Evolutionary conservation across 2,329 filamentous ascomycete species (phyloP), one percentile per base, ranked within the genome.

Genomic region (Hypoxylon sp.): DNA sequence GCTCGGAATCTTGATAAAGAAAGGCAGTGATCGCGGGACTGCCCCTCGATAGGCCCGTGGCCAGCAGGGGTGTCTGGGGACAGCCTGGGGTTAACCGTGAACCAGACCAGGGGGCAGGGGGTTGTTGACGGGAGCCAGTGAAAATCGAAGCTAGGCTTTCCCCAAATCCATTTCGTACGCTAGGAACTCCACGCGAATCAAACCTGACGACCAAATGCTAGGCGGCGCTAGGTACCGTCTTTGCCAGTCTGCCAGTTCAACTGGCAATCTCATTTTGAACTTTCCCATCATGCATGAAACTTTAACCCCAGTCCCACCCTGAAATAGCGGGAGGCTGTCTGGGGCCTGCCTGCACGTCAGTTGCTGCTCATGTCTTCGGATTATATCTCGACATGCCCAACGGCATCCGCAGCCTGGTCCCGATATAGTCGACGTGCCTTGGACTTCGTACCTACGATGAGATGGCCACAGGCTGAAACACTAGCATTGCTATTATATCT

Each of bases 141-240:
- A 71, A 65, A 71, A 61, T 59, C 57, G 20, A 65, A 69, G 32
- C 48, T 62, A 46, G 43, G 43, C 59, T 44, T 71, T 71, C 68
- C 69, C 70, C 68, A 70, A 71, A 72, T 70, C 66, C 67, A 59
- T 63, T 68, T 64, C 65, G 59, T 59, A 54, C 54, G 47, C 59
- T 49, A 62, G 43, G 51, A 57, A 55, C 54, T 63, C 50, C 51
- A 68, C 63, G 63, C 59, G 60, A 68, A 66, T 61, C 56, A 61
- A 20, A 30, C 62, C n/a, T 46, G 43, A 52, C 58, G 44, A 51
- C 44, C 41, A 52, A 48, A 46, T 56, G 51, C 43, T 50, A 50
- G 32, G 32, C 53, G 51, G 52, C 50, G 56, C 52, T 41, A 61
- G 24, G 51, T 41, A 51, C 11, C 37, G 3, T 41, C 13, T 20